Evolutionary conservation across 768 basidiomycete genomes (phyloP), one percentile per base, ranked within the genome.

Genomic region (Ephemerocybe angulata): DNA sequence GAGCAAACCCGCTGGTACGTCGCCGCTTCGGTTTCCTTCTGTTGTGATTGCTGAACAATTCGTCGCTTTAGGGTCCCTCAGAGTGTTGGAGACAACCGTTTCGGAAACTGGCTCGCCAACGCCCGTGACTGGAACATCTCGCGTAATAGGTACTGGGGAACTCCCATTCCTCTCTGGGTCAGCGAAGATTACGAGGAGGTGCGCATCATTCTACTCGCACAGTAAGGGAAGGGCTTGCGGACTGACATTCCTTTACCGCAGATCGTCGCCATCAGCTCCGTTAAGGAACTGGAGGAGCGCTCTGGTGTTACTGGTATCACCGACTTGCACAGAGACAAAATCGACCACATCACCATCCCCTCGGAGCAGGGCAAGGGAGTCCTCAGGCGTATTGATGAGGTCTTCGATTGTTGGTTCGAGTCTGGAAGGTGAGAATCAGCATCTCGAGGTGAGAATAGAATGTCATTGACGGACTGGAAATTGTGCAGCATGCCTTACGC

Each of bases 391-490:
- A 80, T 98, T n/a, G 92, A 97, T 56, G 97, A 98, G 69, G 93
- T 99, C 33, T 98, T 99, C 66, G 97, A 99, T 67, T 99, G 97
- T 65, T 99, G 97, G 97, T 99, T 99, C 66, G 97, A 99, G 73
- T 98, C 96, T 3, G 97, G 97, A 74, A 93, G 90, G 93, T 93
- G 60, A 58, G 82, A 62, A 31, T 29, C 8, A 30, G 15, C 35
- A 25, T n/a, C 13, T n/a, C n/a, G n/a, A n/a, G n/a, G n/a, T n/a
- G n/a, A n/a, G n/a, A n/a, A n/a, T n/a, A n/a, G n/a, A n/a, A n/a
- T n/a, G n/a, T n/a, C n/a, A n/a, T n/a, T n/a, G n/a, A n/a, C n/a
- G n/a, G n/a, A n/a, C n/a, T n/a, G n/a, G n/a, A n/a, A n/a, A n/a
- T n/a, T 22, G 15, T 62, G 7, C 62, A 98, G 96, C 67, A 99